Evolutionary conservation across 805 yeast genomes (phyloP), one percentile per base, ranked within the genome.

Genomic region (Komagataella kurtzmanii): DNA sequence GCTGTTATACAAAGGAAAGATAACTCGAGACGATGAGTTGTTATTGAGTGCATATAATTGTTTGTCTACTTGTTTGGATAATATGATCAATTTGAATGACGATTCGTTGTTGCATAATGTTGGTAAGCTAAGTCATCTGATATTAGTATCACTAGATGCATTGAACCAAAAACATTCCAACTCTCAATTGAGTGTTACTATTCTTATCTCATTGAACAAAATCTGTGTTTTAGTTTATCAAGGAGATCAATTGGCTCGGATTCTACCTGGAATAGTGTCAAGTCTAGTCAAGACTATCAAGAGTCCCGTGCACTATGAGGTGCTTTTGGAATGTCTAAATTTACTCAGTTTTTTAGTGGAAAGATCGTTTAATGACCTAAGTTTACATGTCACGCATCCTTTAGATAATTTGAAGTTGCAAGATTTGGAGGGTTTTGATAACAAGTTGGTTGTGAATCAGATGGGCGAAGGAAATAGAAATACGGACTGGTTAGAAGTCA

Each of bases 211-310:
- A 30, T 30, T 30, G 40, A 30, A 56, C 1, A 54, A 60, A 0
- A 52, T 75, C 1, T 76, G 69, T 53, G 59, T 58, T 21, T 55
- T 64, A 6, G 47, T 72, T 3, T 62, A 64, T 17, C 74, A 76
- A 58, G 81, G 80, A 10, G 82, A 77, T 52, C 58, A 70, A 2
- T 50, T 77, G 3, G 75, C 81, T 0, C 67, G 70, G 56, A 68
- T 77, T 49, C 58, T 77, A 18, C 83, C 83, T 0, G 81, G 81
- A 2, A 74, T 67, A 45, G 72, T 77, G 0, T 77, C 82, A 0
- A 56, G 65, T 0, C 56, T 76, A 45, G 64, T 74, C 1, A 77
- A 73, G 51, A 54, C 74, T 4, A 52, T 74, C 0, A 59, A 55
- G 0, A 53, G 57, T n/a, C 58, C 53, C 7, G 63, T 69, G 1